Evolutionary conservation across 73 alveolate genomes (phyloP), one percentile per base, ranked within the genome.

Genomic region (Paramecium bursaria): DNA sequence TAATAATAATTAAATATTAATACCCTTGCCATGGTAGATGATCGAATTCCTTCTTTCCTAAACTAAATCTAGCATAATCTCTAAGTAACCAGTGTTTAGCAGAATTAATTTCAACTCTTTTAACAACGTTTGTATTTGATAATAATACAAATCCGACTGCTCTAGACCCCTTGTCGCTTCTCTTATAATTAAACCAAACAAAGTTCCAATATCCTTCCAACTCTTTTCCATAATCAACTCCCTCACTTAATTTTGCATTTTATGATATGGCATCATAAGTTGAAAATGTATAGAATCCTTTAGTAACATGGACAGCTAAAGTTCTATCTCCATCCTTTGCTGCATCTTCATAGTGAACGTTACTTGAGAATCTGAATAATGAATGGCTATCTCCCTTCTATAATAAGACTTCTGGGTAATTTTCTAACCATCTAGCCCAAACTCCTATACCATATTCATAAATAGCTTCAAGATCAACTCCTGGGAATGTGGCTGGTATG

Each of bases 151-250:
- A 67, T 67, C 82, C 82, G 10, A 67, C 27, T 39, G 50, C 82
- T 14, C 35, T 67, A 39, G 82, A 47, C 21, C 42, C 54, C 21
- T 42, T 39, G 15, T 42, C 50, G 42, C 33, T 67, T 67, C 82
- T 67, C 82, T 67, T 67, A 14, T 67, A 67, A 14, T 57, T 39
- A 57, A 67, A 67, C 33, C 44, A 67, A 42, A 67, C 46, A n/a
- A 67, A 67, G 22, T 27, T 67, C 82, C 82, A 67, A 67, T 67
- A 67, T 67, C 82, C 82, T 67, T 67, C 82, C 44, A 67, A 67
- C 44, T 67, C 82, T 4, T 35, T 35, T 39, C 44, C 82, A 67
- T 30, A 67, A 21, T 67, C 44, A 0, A 47, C 35, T 35, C 82
- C 82, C 21, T 35, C 35, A 17, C 42, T 67, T 1, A 67, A 39